phyloP scores from a whole-genome alignment of 148 eudicot genomes.

The Nepenthes mirabilis region DNA sequence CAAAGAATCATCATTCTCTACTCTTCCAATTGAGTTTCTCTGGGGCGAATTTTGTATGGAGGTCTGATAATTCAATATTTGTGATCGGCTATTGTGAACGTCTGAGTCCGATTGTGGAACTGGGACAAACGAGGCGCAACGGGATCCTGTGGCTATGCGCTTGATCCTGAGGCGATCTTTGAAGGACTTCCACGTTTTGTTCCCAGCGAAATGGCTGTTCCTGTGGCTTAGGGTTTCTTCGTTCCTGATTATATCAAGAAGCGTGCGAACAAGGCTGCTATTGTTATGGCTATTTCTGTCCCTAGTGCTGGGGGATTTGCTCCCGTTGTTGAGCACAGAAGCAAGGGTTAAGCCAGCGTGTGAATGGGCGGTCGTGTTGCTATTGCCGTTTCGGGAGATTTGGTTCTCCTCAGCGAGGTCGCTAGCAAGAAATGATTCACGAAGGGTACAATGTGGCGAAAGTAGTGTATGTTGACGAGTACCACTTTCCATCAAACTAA shows the following conservation, averaged over 20 bases:
- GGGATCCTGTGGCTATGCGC: neutral
- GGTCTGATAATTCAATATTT: neutral
- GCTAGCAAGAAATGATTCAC: slow-evolving; percentile 7
- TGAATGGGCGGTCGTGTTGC: neutral
- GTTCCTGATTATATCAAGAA: slow-evolving; percentile 6
- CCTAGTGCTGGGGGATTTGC: neutral
- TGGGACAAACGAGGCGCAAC: slow-evolving; percentile 6
- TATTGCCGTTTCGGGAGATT: neutral
- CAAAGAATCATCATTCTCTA: slow-evolving; percentile 6
- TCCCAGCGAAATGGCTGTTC: neutral
- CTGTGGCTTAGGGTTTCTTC: slow-evolving; percentile 4
- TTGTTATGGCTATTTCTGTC: neutral
- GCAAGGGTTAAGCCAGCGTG: slow-evolving; percentile 8
- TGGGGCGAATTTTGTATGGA: slow-evolving; percentile 3
- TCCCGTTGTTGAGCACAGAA: slow-evolving; percentile 7
- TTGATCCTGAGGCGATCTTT: slow-evolving; percentile 4
- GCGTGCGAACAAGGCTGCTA: slow-evolving; percentile 2
- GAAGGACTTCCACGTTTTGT: slow-evolving; percentile 6
- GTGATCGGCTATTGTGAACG: neutral
- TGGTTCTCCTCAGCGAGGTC: slow-evolving; percentile 4
- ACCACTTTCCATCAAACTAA: slow-evolving; percentile 5
- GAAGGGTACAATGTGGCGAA: slow-evolving; percentile 5
- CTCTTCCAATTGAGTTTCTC: slow-evolving; percentile 9
- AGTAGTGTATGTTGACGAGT: slow-evolving; percentile 1
- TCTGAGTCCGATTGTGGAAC: slow-evolving; percentile 9